Percentiles rank a stretch among this genome's conserved stretches.
These are phyloP conservation scores for Rhodotorula mucilaginosa DNA, from an alignment of 1,284 basidiomycete species.

Conservation along the genomic window DNA sequence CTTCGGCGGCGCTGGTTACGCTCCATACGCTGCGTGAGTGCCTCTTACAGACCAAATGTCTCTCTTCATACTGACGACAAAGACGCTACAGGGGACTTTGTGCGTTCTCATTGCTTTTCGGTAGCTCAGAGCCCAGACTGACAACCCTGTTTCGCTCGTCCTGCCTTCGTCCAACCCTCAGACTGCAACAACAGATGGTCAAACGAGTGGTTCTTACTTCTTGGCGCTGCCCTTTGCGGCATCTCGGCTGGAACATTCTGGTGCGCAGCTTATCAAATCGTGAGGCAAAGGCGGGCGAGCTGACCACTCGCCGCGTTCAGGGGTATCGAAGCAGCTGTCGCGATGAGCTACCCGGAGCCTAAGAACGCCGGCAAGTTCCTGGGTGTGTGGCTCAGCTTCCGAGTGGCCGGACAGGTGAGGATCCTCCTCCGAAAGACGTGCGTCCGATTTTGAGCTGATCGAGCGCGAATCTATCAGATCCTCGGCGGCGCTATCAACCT, in stretches of 20 bases:
- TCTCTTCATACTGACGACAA: neutral
- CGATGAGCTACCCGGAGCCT: constrained; percentile 46
- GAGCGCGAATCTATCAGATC: constrained; percentile 1
- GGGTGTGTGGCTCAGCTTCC: constrained; percentile 45
- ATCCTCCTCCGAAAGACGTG: constrained; percentile 15
- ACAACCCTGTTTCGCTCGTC: neutral
- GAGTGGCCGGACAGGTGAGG: constrained; percentile 44
- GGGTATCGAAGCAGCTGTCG: constrained; percentile 45
- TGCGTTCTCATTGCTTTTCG: neutral
- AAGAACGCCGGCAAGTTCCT: constrained; percentile 47
- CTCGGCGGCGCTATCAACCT: constrained; percentile 38
- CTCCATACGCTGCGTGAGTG: constrained; percentile 32
- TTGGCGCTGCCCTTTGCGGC: constrained; percentile 50
- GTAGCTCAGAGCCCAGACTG: neutral
- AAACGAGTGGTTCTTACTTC: constrained; percentile 48
- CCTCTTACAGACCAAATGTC: neutral
- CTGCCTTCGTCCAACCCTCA: neutral
- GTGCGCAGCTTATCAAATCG: neutral
- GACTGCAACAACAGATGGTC: constrained; percentile 44
- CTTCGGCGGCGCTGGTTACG: constrained; percentile 40
- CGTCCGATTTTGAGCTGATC: constrained; percentile 42
- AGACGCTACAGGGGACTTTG: neutral
- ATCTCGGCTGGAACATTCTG: constrained; percentile 30
- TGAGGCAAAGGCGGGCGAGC: neutral
- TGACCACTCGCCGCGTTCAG: constrained; percentile 45